Percentiles rank a stretch among this genome's conserved stretches.
Evolutionary conservation across 768 basidiomycete species (phyloP).

Genomic region (Auricularia cornea): DNA sequence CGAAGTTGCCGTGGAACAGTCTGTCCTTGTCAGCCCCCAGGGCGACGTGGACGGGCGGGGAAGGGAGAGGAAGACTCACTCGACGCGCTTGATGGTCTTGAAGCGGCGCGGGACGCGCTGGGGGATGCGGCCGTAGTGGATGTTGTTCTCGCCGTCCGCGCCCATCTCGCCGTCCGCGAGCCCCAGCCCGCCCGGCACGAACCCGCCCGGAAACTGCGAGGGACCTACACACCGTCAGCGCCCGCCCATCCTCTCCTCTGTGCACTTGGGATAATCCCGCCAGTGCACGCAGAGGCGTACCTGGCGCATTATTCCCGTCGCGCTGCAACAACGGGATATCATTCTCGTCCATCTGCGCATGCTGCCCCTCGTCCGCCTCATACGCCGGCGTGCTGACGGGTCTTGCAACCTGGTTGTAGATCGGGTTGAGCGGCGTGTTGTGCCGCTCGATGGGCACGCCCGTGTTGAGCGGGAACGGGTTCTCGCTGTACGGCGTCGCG

Average conservation of each 20-base stretch:
- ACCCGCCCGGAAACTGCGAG: background rate
- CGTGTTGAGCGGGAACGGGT: background rate
- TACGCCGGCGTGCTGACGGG: background rate
- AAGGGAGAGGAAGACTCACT: slow-evolving; percentile 36
- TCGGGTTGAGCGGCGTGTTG: background rate
- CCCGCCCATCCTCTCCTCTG: too few relatives aligned
- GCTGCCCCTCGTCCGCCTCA: background rate
- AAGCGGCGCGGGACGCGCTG: slow-evolving; percentile 82
- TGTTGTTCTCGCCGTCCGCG: slow-evolving; percentile 14
- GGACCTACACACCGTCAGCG: background rate
- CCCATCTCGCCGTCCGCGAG: background rate
- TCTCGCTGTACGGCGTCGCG: background rate
- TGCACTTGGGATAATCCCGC: too few relatives aligned
- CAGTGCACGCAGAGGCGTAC: too few relatives aligned
- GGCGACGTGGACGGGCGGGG: background rate
- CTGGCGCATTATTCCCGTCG: background rate
- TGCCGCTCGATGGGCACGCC: background rate
- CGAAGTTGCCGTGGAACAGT: slow-evolving; percentile 88
- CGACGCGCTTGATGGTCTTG: slow-evolving; percentile 91
- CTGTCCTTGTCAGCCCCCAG: slow-evolving; percentile 23
- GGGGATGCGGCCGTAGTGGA: slow-evolving; percentile 82
- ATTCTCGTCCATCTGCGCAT: background rate
- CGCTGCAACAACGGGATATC: slow-evolving; percentile 9
- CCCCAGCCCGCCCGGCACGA: slow-evolving; percentile 3
- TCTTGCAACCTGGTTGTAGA: background rate